Evolutionary conservation across 305 asterid species (phyloP).

Genomic region (Plantago coronopus): DNA sequence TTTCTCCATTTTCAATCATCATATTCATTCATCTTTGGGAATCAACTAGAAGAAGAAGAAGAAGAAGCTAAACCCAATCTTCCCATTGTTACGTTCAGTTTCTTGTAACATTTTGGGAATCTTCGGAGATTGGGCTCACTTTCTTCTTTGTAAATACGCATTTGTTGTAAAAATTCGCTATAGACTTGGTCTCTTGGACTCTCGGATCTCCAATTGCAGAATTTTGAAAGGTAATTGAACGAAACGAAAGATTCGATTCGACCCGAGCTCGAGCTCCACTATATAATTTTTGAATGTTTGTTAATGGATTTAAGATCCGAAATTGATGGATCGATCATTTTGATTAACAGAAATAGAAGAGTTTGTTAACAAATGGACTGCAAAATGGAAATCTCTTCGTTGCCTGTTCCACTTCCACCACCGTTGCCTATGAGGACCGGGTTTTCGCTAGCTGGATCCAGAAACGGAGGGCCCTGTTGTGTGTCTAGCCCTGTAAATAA

Average conservation of each 20-base stretch:
- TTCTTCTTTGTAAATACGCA: background rate
- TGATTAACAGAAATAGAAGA: conserved; percentile 1
- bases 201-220: conserved; percentile 5
- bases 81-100: conserved; percentile 26
- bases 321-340: background rate
- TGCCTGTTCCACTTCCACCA: conserved; percentile 75
- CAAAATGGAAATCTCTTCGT: conserved; percentile 21
- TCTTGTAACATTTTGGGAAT: conserved; percentile 24
- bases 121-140: conserved; percentile 23
- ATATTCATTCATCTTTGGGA: background rate
- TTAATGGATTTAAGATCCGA: background rate
- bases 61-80: conserved; percentile 15
- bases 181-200: background rate
- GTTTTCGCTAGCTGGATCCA: conserved; percentile 25
- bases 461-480: conserved; percentile 25
- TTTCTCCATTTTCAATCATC: background rate
- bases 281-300: no score
- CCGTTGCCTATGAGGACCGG: conserved; percentile 38
- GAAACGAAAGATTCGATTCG: no score
- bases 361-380: conserved; percentile 24
- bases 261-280: no score
- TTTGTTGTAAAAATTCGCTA: background rate
- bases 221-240: conserved; percentile 34
- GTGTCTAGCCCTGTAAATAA: conserved; percentile 29
- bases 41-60: conserved; percentile 11